Base-by-base conservation (phyloP, 2,329 filamentous ascomycete genomes). In the Trichoderma lentiforme region DNA sequence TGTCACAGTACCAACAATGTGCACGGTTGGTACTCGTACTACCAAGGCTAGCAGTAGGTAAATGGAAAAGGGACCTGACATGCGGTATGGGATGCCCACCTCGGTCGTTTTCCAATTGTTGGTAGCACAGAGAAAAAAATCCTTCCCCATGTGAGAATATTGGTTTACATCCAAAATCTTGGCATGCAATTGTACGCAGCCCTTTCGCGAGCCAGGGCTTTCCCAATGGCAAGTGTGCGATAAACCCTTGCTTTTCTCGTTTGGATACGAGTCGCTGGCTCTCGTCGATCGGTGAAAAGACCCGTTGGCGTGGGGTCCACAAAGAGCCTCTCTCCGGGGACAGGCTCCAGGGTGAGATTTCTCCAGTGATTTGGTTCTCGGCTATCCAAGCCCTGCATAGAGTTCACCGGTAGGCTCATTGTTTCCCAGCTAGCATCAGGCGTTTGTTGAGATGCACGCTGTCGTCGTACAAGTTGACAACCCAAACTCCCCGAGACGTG, bases 311-410 rank as follows among this genome's bases (percentile, higher is more conserved):
- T 62, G 65, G 66, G 65, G 28, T 53, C 66, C 66, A 43, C 66
- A 32, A 70, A 62, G 39, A 62, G 66, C 56, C 57, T 39, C 47
- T 58, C 30, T 58, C 36, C 39, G 57, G 36, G 57, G 57, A n/a
- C 5, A 34, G 26, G 34, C 15, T 51, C 56, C 56, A 69, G 56
- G 66, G 66, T 62, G 12, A 70, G 66, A 70, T 61, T 70, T 62
- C 66, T 60, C 66, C 66, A 62, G 57, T 51, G 34, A 24, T 58
- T 47, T 61, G 66, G 66, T 39, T 61, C 36, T 51, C 66, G 66
- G 66, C 66, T 70, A 62, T 70, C 57, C 57, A 57, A 53, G 21
- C 66, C 66, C 53, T 70, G 57, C 66, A 68, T 68, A 32, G 4
- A 32, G 34, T 60, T 60, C 12, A 34, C 57, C 57, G 30, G 66